A percentile compares a stretch with the other conserved stretches of the same genome.
Conservation (phyloP, 1,284 basidiomycete genomes). For the Neotropicomus parvogracilis region DNA sequence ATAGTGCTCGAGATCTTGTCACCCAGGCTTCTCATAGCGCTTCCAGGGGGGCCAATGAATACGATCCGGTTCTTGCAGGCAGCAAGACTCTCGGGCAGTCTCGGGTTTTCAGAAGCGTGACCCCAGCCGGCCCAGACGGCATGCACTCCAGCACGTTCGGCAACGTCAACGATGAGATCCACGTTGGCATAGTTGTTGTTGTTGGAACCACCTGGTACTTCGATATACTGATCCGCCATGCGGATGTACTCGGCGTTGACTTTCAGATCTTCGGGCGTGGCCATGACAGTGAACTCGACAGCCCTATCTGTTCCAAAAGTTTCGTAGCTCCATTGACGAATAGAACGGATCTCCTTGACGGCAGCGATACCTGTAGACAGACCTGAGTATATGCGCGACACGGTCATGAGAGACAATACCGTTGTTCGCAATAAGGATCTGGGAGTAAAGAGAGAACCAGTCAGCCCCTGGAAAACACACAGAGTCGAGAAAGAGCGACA, state of each 20-base stretch:
- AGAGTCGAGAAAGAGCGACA: not conserved
- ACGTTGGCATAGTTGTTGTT: constrained; percentile 99
- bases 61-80: constrained; percentile 95
- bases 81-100: constrained; percentile 91
- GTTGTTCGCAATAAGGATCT: constrained; percentile 97
- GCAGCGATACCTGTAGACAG: constrained; percentile 82
- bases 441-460: not conserved
- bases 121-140: constrained; percentile 99
- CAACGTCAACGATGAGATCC: constrained; percentile 97
- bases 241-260: constrained; percentile 99
- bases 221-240: constrained; percentile 99
- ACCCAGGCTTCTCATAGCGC: constrained; percentile 97
- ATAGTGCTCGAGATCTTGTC: constrained; percentile 99
- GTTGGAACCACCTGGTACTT: constrained; percentile 97
- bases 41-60: constrained; percentile 98
- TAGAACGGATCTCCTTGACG: constrained; percentile 98
- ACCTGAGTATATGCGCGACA: constrained; percentile 24
- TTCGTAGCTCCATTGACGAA: constrained; percentile 99
- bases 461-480: constrained; percentile 11
- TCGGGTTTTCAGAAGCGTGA: constrained; percentile 98
- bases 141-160: constrained; percentile 95
- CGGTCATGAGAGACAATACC: constrained; percentile 44
- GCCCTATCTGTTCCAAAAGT: constrained; percentile 96
- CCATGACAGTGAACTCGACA: constrained; percentile 99
- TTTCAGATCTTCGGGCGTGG: constrained; percentile 97